Percentiles rank a stretch among this genome's conserved stretches.
Evolutionary conservation across 2,329 filamentous ascomycete species (phyloP).

Genomic region (Colletotrichum karsti): DNA sequence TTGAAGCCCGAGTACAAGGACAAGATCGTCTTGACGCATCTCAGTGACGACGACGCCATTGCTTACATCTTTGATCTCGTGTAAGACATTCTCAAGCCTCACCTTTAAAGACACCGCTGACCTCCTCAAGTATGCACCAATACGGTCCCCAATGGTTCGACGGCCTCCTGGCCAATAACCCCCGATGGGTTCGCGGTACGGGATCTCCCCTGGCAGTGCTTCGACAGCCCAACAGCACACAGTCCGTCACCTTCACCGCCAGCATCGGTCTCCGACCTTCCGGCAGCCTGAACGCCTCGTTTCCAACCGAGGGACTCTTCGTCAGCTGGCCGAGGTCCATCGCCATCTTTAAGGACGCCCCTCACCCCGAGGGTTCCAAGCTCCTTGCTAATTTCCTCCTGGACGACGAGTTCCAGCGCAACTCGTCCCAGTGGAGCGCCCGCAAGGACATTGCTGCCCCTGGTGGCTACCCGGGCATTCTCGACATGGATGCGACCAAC

Average conservation of each 20-base stretch:
- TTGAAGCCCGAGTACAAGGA: constrained; percentile 59
- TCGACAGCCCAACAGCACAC: constrained; percentile 37
- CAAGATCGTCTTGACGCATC: constrained; percentile 62
- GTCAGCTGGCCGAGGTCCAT: constrained; percentile 56
- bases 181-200: constrained; percentile 60
- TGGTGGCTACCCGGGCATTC: constrained; percentile 37
- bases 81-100: constrained; percentile 39
- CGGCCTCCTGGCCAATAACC: constrained; percentile 54
- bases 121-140: constrained; percentile 39
- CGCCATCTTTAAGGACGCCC: constrained; percentile 56
- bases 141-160: constrained; percentile 57
- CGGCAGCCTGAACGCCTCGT: constrained; percentile 32
- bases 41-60: constrained; percentile 66
- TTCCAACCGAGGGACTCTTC: constrained; percentile 47
- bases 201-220: constrained; percentile 49
- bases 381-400: constrained; percentile 56
- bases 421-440: constrained; percentile 40
- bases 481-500: constrained; percentile 43
- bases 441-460: constrained; percentile 42
- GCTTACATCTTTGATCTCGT: constrained; percentile 58
- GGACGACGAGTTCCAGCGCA: constrained; percentile 46
- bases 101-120: background rate
- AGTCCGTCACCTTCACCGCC: constrained; percentile 43
- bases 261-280: constrained; percentile 28
- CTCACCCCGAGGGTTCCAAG: constrained; percentile 58